Evolutionary conservation across 129 eudicot genomes (phyloP), one percentile per base, ranked within the genome.

Genomic region (Pseudognaphalium luteoalbum): DNA sequence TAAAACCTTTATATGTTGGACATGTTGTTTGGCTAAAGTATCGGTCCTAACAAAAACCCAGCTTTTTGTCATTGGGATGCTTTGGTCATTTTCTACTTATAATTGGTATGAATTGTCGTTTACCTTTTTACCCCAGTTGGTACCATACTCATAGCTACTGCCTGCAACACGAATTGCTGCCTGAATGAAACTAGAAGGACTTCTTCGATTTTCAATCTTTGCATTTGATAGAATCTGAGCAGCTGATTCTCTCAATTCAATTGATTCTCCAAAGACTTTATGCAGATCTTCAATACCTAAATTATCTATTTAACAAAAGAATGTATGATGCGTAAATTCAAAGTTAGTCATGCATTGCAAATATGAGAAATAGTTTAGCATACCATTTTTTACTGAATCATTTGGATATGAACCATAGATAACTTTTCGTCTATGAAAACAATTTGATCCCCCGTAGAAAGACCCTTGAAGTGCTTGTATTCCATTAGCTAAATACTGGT

Each of bases 101-200:
- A 12, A 29, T 29, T 9, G 5, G 5, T 10, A 19, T 8, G 7
- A 21, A 44, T 2, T 58, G 15, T 11, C 14, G 7, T 50, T 65
- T 51, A 81, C 94, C 88, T 86, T 74, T 57, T 47, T 78, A 0
- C 96, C 96, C 93, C 93, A 90, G 2, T n/a, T 12, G 62, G 96
- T 86, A 54, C 82, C 86, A 50, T 80, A 72, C 51, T 90, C 96
- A 17, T 88, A 90, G 65, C 68, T 73, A 66, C 85, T 88, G 1
- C 78, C 66, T 1, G 89, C 86, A 73, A 86, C 81, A 9, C 69
- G 57, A 9, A 5, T 63, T 82, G 93, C 80, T 34, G 78, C 79
- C 20, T 81, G 80, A 71, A 83, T 12, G 7, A 80, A 81, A 83
- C 61, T 68, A 4, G 80, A 71, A 15, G 83, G 87, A 35, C 63